Evolutionary conservation across 257 asterid genomes (phyloP).

Genomic region (Ehretia macrophylla): DNA sequence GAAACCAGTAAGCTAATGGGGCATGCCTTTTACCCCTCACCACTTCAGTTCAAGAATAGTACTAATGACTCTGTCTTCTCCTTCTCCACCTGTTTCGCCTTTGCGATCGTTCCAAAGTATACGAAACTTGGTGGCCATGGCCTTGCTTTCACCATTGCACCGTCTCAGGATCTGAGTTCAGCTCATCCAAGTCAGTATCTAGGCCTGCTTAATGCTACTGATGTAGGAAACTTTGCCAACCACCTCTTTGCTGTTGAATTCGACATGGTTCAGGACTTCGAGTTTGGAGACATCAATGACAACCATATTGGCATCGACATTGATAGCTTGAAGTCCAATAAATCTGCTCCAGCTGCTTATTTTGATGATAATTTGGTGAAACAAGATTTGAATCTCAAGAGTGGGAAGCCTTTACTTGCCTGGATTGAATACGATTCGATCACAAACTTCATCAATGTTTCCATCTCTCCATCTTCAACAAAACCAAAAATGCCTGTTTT

Average conservation of each 20-base stretch:
- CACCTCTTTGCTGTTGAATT: constrained; percentile 67
- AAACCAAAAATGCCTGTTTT: constrained; percentile 47
- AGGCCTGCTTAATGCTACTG: no score
- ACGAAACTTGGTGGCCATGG: constrained; percentile 72
- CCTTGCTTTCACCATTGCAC: constrained; percentile 51
- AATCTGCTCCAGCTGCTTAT: constrained; percentile 46
- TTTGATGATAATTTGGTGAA: constrained; percentile 22
- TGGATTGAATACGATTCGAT: constrained; percentile 63
- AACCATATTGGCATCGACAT: constrained; percentile 57
- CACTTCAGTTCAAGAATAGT: constrained; percentile 52
- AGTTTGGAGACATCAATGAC: constrained; percentile 50
- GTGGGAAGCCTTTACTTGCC: constrained; percentile 41
- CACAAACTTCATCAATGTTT: constrained; percentile 34
- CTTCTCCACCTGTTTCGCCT: constrained; percentile 57
- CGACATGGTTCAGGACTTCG: constrained; percentile 67
- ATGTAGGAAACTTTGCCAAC: constrained; percentile 43
- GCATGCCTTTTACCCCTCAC: constrained; percentile 51
- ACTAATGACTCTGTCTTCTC: constrained; percentile 35
- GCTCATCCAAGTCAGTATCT: no score
- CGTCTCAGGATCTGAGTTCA: constrained; percentile 24
- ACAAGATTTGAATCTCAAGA: constrained; percentile 40
- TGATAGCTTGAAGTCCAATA: constrained; percentile 44
- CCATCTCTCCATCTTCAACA: constrained; percentile 35
- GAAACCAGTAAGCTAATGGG: constrained; percentile 40
- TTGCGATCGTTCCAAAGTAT: constrained; percentile 56